Base-by-base conservation (phyloP, 306 rosid genomes). In the Vicia faba region DNA sequence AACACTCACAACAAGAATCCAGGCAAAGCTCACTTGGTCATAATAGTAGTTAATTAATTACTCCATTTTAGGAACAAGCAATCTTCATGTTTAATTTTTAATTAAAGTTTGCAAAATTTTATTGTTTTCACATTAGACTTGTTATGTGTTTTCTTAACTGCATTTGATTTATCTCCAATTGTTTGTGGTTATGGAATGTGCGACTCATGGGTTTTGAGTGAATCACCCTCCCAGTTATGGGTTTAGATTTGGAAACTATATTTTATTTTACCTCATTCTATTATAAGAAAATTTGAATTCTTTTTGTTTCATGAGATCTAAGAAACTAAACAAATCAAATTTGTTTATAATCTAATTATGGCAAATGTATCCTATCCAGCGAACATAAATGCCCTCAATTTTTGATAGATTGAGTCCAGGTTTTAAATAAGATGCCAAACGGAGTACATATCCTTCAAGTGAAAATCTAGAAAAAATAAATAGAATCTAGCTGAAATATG, bases 1-100 rank as follows among this genome's bases (percentile, higher is more conserved):
- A 61, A 45, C 76, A 79, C 62, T 51, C 23, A 23, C 61, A 23
- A 74, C 74, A 74, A 11, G 71, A 50, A 58, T 72, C 64, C 4
- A 64, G 36, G 60, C 69, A 66, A 54, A 50, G 48, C 54, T 63
- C 62, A 62, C 67, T 23, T n/a, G 71, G 20, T 20, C 75, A 67
- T 4, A 11, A 57, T 31, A 69, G 63, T 68, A 53, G 51, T 44
- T 70, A 59, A 8, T 49, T 51, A 57, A 7, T 40, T 25, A 33
- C 31, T 10, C 13, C 35, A 29, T 29, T 29, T 31, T 14, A 28
- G 11, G 25, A 59, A 33, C 9, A 33, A 19, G 3, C 54, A 26
- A 14, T 56, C 31, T 45, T 43, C 58, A 41, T 33, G 36, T 25
- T 54, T 2, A 54, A 50, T 19, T 6, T 50, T 50, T 5, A 50